Evolutionary conservation across 2,329 filamentous ascomycete species (phyloP).

Genomic region (Arthrobotrys entomopaga): DNA sequence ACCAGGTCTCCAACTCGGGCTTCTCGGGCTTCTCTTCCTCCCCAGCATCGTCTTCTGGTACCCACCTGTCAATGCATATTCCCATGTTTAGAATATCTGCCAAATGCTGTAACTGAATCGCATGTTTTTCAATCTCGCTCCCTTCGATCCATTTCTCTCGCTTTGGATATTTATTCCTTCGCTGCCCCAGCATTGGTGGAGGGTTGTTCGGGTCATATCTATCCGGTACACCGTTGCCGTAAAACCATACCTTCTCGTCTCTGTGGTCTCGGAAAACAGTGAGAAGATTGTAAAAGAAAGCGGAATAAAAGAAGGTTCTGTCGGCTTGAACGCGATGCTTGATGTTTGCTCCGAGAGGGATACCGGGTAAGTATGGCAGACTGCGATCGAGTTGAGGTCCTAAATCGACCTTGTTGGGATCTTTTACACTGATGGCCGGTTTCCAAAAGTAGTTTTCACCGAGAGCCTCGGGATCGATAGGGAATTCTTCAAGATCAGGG

Average conservation of each 20-base stretch:
- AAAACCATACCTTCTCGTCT: constrained; percentile 50
- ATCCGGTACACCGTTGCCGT: constrained; percentile 38
- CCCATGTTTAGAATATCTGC: constrained; percentile 47
- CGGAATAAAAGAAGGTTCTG: constrained; percentile 48
- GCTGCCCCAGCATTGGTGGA: constrained; percentile 33
- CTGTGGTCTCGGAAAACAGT: constrained; percentile 43
- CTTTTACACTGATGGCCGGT: constrained; percentile 42
- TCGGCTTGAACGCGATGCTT: constrained; percentile 38
- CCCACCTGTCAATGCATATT: constrained; percentile 39
- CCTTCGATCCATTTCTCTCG: constrained; percentile 45
- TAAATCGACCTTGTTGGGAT: constrained; percentile 20
- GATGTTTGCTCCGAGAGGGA: constrained; percentile 39
- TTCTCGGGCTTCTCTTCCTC: constrained; percentile 1
- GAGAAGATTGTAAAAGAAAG: constrained; percentile 42
- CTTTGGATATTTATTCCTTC: constrained; percentile 41
- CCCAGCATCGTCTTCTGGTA: constrained; percentile 28
- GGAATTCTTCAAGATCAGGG: constrained; percentile 32
- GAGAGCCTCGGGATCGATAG: constrained; percentile 10
- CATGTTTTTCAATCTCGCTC: constrained; percentile 44
- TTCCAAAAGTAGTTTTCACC: constrained; percentile 51
- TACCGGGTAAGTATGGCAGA: constrained; percentile 26
- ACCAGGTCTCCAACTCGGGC: constrained; percentile 31
- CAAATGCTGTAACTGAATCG: constrained; percentile 36
- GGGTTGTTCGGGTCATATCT: constrained; percentile 51
- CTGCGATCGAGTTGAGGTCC: constrained; percentile 18